phyloP scores from a whole-genome alignment of 2,329 filamentous ascomycete genomes.

The Torrubiella hemipterigena region DNA sequence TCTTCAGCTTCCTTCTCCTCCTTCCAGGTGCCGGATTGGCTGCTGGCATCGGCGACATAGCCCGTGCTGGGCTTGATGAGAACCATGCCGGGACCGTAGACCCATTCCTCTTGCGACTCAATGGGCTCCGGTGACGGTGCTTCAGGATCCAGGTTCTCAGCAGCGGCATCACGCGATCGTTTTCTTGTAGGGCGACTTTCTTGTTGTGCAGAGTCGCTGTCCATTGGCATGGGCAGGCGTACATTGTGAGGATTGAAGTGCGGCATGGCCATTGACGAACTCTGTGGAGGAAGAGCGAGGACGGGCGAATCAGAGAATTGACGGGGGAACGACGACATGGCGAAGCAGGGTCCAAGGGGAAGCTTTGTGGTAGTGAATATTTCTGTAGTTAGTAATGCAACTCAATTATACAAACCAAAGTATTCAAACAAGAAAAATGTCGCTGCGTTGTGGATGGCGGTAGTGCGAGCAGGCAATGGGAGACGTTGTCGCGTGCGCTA shows the following conservation, averaged over 20 bases:
- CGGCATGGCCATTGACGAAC: constrained; percentile 26
- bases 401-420: background rate
- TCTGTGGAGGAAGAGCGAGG: constrained; percentile 30
- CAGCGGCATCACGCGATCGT: constrained; percentile 64
- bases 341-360: constrained; percentile 13
- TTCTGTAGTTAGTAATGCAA: background rate
- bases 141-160: constrained; percentile 52
- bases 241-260: constrained; percentile 15
- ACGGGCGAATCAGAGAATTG: constrained; percentile 21
- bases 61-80: constrained; percentile 52
- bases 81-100: constrained; percentile 62
- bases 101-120: constrained; percentile 50
- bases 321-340: constrained; percentile 23
- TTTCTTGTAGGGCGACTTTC: constrained; percentile 46
- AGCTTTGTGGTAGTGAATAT: background rate
- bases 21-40: constrained; percentile 60
- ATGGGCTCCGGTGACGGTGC: constrained; percentile 29
- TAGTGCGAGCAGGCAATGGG: background rate
- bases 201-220: background rate
- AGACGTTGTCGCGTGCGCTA: background rate
- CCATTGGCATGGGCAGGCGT: constrained; percentile 11
- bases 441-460: background rate
- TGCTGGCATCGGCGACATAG: constrained; percentile 46
- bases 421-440: background rate
- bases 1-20: constrained; percentile 52